Evolutionary conservation across 192 early-diverging fungal species (phyloP).

Genomic region (Mortierella antarctica): DNA sequence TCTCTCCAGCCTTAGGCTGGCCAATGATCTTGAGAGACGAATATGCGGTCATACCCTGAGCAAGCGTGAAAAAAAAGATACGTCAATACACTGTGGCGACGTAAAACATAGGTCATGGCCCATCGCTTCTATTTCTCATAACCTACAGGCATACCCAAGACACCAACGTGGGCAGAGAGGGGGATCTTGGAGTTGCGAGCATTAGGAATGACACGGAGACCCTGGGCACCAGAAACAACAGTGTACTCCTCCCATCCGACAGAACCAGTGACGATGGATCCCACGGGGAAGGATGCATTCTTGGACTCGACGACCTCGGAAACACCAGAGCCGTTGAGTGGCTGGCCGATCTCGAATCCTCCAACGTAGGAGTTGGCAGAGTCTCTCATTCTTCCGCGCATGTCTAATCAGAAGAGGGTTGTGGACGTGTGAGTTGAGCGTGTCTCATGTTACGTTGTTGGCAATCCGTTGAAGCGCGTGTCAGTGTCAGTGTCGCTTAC

Average conservation of each 20-base stretch:
- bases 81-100: conserved; percentile 51
- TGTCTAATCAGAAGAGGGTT: conserved; percentile 11
- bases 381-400: conserved; percentile 48
- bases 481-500: conserved; percentile 63
- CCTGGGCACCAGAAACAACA: conserved; percentile 19
- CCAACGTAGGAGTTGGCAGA: conserved; percentile 27
- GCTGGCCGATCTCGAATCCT: conserved; percentile 58
- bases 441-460: conserved; percentile 20
- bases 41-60: conserved; percentile 57
- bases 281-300: conserved; percentile 65
- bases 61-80: conserved; percentile 3
- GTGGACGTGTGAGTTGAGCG: not conserved
- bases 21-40: conserved; percentile 61
- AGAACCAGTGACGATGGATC: conserved; percentile 69
- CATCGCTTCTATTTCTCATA: too few relatives aligned
- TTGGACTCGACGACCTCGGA: conserved; percentile 77
- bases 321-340: conserved; percentile 71
- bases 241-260: conserved; percentile 59
- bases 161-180: conserved; percentile 36
- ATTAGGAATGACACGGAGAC: conserved; percentile 23
- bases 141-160: conserved; percentile 54
- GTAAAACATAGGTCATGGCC: not conserved
- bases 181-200: conserved; percentile 40
- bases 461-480: conserved; percentile 26
- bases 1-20: conserved; percentile 89